Base-by-base conservation (phyloP, 2,329 filamentous ascomycete genomes). In the Calonectria crousiana region DNA sequence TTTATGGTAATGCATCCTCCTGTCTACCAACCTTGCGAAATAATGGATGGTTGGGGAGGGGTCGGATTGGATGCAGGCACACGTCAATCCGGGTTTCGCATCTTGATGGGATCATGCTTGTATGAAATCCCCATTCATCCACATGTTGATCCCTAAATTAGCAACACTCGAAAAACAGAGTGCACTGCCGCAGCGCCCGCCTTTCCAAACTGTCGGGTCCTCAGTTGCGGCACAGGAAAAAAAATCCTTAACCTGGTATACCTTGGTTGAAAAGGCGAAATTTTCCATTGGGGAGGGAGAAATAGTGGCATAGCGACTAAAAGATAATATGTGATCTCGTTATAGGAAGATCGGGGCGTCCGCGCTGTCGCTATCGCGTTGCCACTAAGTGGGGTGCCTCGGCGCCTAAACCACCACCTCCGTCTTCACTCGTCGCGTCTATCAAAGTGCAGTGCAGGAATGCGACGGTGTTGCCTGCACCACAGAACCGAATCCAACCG, bases 361-460 rank as follows among this genome's bases (percentile, higher is more conserved):
- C 41, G 41, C 41, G 41, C 16, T n/a, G 16, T 18, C 41, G 41
- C 41, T 44, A 18, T 44, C 41, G 41, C 41, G 41, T 44, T 44
- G 51, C 51, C 56, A 34, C 34, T 60, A 34, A 28, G 14, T 60
- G 53, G 56, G 49, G 49, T 32, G 20, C 49, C 34, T 38, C 26
- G 26, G 65, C 65, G 65, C 51, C 49, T 67, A 67, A 56, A 60
- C 56, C 18, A 14, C 49, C 18, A 34, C 49, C 65, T 23, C 47
- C 65, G 51, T 38, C 14, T 26, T 67, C 28, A 28, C 49, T 23
- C 34, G 30, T 56, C 65, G 65, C 49, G 65, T 67, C 65, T 67
- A 67, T 56, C 65, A 53, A 47, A 67, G 49, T 67, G 41, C 41
- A n/a, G 41, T 18, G 60, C 28, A 28, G 26, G 36, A 44, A 6